phyloP scores from a whole-genome alignment of 2,329 filamentous ascomycete genomes.

The Phaeoacremonium minimum region DNA sequence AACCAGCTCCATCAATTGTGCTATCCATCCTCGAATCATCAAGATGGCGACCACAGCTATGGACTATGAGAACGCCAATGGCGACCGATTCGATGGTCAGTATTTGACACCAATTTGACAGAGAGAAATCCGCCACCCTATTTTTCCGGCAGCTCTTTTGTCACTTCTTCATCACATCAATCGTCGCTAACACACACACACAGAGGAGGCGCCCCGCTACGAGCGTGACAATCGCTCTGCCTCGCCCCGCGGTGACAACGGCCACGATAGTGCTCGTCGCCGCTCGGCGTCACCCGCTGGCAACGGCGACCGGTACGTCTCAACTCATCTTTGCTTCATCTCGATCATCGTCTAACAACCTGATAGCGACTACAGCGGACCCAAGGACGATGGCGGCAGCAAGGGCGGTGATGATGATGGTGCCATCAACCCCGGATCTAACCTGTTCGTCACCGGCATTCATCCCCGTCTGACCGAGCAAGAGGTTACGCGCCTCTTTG shows the following conservation, averaged over 20 bases:
- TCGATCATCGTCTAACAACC: slow-evolving; percentile 21
- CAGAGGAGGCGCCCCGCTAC: slow-evolving; percentile 63
- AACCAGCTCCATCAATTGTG: slow-evolving; percentile 5
- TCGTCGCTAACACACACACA: slow-evolving; percentile 2
- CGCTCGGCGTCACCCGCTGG: slow-evolving; percentile 59
- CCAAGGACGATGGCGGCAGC: slow-evolving; percentile 49
- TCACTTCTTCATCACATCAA: slow-evolving; percentile 1
- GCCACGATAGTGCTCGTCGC: slow-evolving; percentile 49
- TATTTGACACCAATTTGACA: too few species aligned
- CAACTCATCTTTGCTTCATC: not conserved
- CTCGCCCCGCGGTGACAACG: slow-evolving; percentile 62
- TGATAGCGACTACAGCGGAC: slow-evolving; percentile 28
- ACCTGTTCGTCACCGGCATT: slow-evolving; percentile 98
- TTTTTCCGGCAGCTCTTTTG: too few species aligned
- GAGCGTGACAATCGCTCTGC: slow-evolving; percentile 64
- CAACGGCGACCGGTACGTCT: slow-evolving; percentile 45
- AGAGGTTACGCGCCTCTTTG: slow-evolving; percentile 91
- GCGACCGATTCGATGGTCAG: slow-evolving; percentile 63
- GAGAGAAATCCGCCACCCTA: not conserved
- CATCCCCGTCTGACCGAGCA: slow-evolving; percentile 86
- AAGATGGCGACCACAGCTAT: slow-evolving; percentile 61
- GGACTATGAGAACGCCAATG: slow-evolving; percentile 67
- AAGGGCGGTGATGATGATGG: slow-evolving; percentile 65
- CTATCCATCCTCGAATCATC: slow-evolving; percentile 6
- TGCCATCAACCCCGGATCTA: slow-evolving; percentile 88